Percentiles rank a stretch among this genome's conserved stretches.
Evolutionary conservation across 495 filamentous ascomycete species (phyloP).

Genomic region (Beverwykella pulmonaria): DNA sequence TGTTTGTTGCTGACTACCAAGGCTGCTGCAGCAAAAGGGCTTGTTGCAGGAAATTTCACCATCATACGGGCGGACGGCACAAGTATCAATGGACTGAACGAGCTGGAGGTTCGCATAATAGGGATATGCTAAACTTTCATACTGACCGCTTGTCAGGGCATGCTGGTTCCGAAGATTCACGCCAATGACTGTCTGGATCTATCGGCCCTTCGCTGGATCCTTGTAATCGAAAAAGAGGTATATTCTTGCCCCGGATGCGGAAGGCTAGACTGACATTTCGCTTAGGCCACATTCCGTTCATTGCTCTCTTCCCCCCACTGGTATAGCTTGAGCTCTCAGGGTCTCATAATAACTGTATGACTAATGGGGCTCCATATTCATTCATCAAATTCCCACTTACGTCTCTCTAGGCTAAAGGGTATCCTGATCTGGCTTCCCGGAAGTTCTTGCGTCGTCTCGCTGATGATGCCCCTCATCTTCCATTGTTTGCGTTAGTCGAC

Average conservation of each 20-base stretch:
- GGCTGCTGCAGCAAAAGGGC: slow-evolving; percentile 74
- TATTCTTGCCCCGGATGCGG: neutral
- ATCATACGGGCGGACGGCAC: slow-evolving; percentile 46
- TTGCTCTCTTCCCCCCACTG: slow-evolving; percentile 61
- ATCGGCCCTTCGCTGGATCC: slow-evolving; percentile 63
- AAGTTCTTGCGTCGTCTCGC: slow-evolving; percentile 60
- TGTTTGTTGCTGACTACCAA: slow-evolving; percentile 35
- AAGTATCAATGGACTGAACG: slow-evolving; percentile 25
- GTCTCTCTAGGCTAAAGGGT: slow-evolving; percentile 76
- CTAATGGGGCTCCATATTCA: neutral
- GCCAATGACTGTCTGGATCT: slow-evolving; percentile 60
- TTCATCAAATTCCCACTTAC: neutral
- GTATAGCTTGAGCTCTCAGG: slow-evolving; percentile 51
- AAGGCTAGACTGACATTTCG: slow-evolving; percentile 24
- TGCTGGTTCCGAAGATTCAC: slow-evolving; percentile 64
- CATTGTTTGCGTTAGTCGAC: slow-evolving; percentile 74
- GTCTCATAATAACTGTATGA: slow-evolving; percentile 70
- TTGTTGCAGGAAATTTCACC: slow-evolving; percentile 60
- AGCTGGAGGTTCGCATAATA: slow-evolving; percentile 32
- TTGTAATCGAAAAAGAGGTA: slow-evolving; percentile 94
- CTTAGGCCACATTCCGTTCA: slow-evolving; percentile 77
- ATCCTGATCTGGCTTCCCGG: slow-evolving; percentile 82
- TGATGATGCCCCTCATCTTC: slow-evolving; percentile 46
- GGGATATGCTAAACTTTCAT: neutral
- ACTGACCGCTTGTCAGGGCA: slow-evolving; percentile 54